Evolutionary conservation across 257 asterid genomes (phyloP).

Genomic region (Solanum raphanifolium): DNA sequence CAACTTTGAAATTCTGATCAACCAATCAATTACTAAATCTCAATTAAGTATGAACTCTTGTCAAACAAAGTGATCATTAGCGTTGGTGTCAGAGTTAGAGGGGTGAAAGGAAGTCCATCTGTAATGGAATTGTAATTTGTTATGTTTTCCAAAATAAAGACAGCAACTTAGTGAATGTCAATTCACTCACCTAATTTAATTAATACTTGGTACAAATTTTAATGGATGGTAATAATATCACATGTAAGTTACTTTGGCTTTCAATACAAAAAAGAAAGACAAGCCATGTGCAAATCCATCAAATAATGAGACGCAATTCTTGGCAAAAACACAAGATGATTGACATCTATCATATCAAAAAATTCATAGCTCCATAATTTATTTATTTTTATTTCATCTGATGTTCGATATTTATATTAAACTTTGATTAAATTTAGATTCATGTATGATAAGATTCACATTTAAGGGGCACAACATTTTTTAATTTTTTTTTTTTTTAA

Average conservation of each 20-base stretch:
- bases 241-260: background rate
- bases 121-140: background rate
- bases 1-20: background rate
- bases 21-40: background rate
- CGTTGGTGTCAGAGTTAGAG: no score
- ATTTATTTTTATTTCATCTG: no score
- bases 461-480: no score
- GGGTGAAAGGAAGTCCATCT: no score
- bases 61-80: background rate
- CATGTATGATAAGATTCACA: no score
- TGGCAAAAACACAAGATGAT: slow-evolving; percentile 24
- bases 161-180: background rate
- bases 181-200: background rate
- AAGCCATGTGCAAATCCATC: slow-evolving; percentile 21
- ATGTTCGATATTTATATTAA: no score
- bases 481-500: no score
- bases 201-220: background rate
- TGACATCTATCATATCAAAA: slow-evolving; percentile 1
- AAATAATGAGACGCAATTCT: slow-evolving; percentile 6
- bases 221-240: background rate
- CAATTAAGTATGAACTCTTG: background rate
- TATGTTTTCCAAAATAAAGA: background rate
- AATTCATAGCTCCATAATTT: background rate
- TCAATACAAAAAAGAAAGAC: slow-evolving; percentile 7
- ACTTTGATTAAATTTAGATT: fast-evolving